These are phyloP conservation scores for Pseudonectria buxi DNA, from an alignment of 2,329 filamentous ascomycete species.

Conservation along the genomic window DNA sequence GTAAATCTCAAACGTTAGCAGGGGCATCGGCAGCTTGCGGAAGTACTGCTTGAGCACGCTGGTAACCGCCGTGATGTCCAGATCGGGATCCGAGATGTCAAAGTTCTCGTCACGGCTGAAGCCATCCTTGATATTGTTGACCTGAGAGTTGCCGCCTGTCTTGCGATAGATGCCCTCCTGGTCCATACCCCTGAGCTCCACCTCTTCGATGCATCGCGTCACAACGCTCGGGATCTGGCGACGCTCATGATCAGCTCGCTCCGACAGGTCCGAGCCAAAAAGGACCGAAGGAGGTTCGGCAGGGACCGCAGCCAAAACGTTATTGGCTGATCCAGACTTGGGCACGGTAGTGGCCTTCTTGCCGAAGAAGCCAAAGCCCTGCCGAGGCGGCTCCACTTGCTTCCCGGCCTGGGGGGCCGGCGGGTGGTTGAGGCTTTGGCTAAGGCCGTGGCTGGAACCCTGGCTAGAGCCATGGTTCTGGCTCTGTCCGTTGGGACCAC, in stretches of 20 bases:
- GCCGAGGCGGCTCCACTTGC: slow-evolving; percentile 34
- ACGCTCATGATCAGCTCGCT: slow-evolving; percentile 81
- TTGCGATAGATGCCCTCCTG: slow-evolving; percentile 97
- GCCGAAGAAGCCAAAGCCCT: slow-evolving; percentile 68
- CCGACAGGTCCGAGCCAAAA: slow-evolving; percentile 83
- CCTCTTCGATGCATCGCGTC: slow-evolving; percentile 90
- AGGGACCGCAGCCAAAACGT: slow-evolving; percentile 32
- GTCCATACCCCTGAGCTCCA: slow-evolving; percentile 93
- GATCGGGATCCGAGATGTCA: slow-evolving; percentile 86
- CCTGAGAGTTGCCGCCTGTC: slow-evolving; percentile 85
- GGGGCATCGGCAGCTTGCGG: slow-evolving; percentile 79
- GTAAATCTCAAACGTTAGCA: slow-evolving; percentile 90
- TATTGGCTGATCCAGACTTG: slow-evolving; percentile 43
- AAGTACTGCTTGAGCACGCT: slow-evolving; percentile 97
- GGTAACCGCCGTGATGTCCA: slow-evolving; percentile 95
- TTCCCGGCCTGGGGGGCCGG: slow-evolving; percentile 11
- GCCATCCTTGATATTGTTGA: slow-evolving; percentile 82
- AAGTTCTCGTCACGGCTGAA: slow-evolving; percentile 83
- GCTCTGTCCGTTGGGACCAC: slow-evolving; percentile 25
- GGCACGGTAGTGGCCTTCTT: slow-evolving; percentile 43
- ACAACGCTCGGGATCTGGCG: slow-evolving; percentile 86
- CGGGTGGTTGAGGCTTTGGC: slow-evolving; percentile 11
- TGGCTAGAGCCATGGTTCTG: slow-evolving; percentile 6
- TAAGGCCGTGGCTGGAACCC: slow-evolving; percentile 9
- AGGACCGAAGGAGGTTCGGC: slow-evolving; percentile 55